These are phyloP conservation scores for Avena sativa DNA, from an alignment of 176 grass and related monocot species.

Conservation along the genomic window DNA sequence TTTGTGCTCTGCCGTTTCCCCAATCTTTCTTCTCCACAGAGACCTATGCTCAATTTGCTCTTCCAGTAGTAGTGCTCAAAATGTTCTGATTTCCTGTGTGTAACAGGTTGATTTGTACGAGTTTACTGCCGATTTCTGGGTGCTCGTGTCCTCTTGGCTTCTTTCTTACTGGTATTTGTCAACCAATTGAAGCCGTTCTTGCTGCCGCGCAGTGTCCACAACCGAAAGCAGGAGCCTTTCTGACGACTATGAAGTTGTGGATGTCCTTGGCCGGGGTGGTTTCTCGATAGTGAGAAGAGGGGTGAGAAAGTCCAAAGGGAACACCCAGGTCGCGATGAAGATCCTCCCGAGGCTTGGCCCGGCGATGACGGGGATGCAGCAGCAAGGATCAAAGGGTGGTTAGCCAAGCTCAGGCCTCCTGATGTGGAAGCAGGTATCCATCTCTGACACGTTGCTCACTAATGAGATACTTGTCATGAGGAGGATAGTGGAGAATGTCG, in stretches of 20 bases:
- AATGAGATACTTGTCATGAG: slow-evolving; percentile 78
- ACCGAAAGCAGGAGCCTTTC: slow-evolving; percentile 55
- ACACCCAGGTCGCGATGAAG: slow-evolving; percentile 65
- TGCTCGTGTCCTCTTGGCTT: neutral
- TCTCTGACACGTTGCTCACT: slow-evolving; percentile 68
- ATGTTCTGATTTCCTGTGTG: neutral
- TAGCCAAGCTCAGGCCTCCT: slow-evolving; percentile 22
- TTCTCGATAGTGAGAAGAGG: slow-evolving; percentile 76
- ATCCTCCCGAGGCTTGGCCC: slow-evolving; percentile 64
- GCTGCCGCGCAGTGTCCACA: slow-evolving; percentile 47
- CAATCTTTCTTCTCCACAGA: slow-evolving; percentile 22
- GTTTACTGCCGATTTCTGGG: neutral
- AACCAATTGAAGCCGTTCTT: neutral
- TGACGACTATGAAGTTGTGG: slow-evolving; percentile 64
- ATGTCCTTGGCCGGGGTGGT: slow-evolving; percentile 64
- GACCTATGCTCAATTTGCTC: slow-evolving; percentile 17
- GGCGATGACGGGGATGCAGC: slow-evolving; percentile 26
- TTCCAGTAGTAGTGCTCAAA: neutral
- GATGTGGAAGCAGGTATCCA: slow-evolving; percentile 68
- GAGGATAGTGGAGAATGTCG: slow-evolving; percentile 70
- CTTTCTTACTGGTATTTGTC: neutral
- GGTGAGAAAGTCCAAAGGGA: slow-evolving; percentile 57
- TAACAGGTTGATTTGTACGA: slow-evolving; percentile 10
- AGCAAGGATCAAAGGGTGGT: slow-evolving; percentile 36
- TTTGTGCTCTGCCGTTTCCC: slow-evolving; percentile 35